Evolutionary conservation across 2,329 filamentous ascomycete species (phyloP).

Genomic region (Pestalotiopsis sp.): DNA sequence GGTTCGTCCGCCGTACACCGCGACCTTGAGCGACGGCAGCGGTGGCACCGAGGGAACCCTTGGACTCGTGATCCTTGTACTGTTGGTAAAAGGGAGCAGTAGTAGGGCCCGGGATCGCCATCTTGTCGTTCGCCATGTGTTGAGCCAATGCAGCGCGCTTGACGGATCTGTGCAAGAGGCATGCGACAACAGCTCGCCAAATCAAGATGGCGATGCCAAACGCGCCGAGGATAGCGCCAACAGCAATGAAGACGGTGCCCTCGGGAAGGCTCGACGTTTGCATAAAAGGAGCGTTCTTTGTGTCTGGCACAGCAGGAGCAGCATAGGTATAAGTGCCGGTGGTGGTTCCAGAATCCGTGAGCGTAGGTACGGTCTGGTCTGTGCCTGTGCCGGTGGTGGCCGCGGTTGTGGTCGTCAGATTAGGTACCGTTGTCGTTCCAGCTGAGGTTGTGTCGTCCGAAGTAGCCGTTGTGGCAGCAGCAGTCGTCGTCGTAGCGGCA

Average conservation of each 20-base stretch:
- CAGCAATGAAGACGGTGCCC: constrained; percentile 94
- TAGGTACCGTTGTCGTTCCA: neutral
- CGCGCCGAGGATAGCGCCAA: constrained; percentile 84
- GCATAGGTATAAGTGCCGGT: constrained; percentile 58
- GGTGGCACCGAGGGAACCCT: constrained; percentile 44
- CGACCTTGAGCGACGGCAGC: constrained; percentile 48
- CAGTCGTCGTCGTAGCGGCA: constrained; percentile 4
- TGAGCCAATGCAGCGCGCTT: constrained; percentile 80
- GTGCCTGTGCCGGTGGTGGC: constrained; percentile 3
- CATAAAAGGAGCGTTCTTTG: constrained; percentile 86
- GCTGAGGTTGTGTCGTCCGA: neutral
- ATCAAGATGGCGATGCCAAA: constrained; percentile 79
- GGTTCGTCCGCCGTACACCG: constrained; percentile 51
- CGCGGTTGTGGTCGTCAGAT: neutral
- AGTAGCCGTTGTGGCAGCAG: neutral
- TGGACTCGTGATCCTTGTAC: constrained; percentile 60
- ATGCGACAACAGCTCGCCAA: constrained; percentile 87
- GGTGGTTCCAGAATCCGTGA: constrained; percentile 55
- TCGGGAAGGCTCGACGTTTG: constrained; percentile 82
- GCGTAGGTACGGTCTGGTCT: constrained; percentile 14
- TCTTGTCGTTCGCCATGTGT: constrained; percentile 70
- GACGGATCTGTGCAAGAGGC: constrained; percentile 89
- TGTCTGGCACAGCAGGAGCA: constrained; percentile 77
- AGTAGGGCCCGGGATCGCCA: constrained; percentile 54
- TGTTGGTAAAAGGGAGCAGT: constrained; percentile 57